Base-by-base conservation (phyloP, 306 rosid species). In the Psophocarpus tetragonolobus region DNA sequence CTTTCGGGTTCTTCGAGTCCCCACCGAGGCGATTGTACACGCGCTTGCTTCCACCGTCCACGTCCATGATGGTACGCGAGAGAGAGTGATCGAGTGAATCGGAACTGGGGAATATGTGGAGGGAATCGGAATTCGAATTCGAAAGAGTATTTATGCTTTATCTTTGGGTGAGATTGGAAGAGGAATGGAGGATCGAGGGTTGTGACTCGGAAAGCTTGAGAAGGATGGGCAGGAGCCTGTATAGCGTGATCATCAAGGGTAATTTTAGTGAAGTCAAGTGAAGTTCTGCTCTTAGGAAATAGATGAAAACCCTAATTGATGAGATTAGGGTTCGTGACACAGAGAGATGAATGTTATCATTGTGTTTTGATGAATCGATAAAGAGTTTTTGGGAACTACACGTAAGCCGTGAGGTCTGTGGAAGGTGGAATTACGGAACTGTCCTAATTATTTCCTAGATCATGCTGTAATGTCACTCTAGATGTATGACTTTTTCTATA, bases 1-100 rank as follows among this genome's bases (percentile, higher is more conserved):
- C 99, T 80, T 85, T 91, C 82, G 88, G 96, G 54, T 70, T 61
- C 85, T 65, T 92, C 2, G 77, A 1, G 58, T 88, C 97, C 13
- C 82, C 90, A 50, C 92, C 89, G 29, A 91, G 82, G 10, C 98
- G 83, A 24, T 87, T 84, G 76, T 84, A 96, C 24, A 91, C 90
- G 65, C 98, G 98, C 85, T 96, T 92, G 79, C 67, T 82, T 17
- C 93, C 89, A 18, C 94, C 96, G 47, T 92, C 97, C 7, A 84
- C 48, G 79, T 96, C 99, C 99, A 96, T 96, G 29, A 51, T 20
- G 17, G 74, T 71, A 33, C 39, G 14, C 0, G 2, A 61, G 41
- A 29, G 35, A 5, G 68, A 0, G 47, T 13, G 65, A 57, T 57
- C 36, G 20, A 57, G 1, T 24, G 29, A 79, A 80, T 66, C 15